Conservation (phyloP, 2,329 filamentous ascomycete species). For the Erysiphe pulchra region DNA sequence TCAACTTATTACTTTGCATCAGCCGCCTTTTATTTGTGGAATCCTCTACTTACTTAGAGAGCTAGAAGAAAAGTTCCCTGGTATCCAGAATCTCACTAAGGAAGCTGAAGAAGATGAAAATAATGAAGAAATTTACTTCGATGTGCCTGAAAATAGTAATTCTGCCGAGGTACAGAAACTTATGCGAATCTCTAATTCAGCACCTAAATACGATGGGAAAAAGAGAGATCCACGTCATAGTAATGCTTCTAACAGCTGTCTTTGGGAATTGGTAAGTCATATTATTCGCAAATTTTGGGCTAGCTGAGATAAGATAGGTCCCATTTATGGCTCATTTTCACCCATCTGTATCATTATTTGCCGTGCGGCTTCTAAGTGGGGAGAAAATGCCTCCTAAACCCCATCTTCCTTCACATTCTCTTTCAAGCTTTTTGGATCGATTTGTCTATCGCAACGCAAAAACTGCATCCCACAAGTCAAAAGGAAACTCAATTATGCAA, state of each 20-base stretch:
- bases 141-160: conserved; percentile 17
- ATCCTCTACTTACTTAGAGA: conserved; percentile 76
- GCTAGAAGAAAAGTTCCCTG: conserved; percentile 53
- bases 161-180: conserved; percentile 28
- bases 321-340: conserved; percentile 70
- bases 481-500: conserved; percentile 89
- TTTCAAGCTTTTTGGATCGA: conserved; percentile 89
- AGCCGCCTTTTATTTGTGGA: conserved; percentile 78
- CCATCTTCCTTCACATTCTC: conserved; percentile 66
- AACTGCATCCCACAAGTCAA: conserved; percentile 30
- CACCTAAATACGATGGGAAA: conserved; percentile 45
- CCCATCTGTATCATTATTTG: conserved; percentile 72
- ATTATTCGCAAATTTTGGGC: background rate
- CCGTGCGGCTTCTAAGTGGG: conserved; percentile 40
- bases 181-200: background rate
- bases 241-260: conserved; percentile 74
- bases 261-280: conserved; percentile 60
- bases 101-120: conserved; percentile 57
- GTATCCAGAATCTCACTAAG: conserved; percentile 50
- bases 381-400: conserved; percentile 62
- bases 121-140: conserved; percentile 20
- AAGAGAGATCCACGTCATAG: conserved; percentile 83
- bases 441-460: conserved; percentile 97
- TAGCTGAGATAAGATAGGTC: conserved; percentile 14
- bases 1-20: conserved; percentile 67